Evolutionary conservation across 495 filamentous ascomycete species (phyloP), one percentile per base, ranked within the genome.

Genomic region (Tuber umbilicatum): DNA sequence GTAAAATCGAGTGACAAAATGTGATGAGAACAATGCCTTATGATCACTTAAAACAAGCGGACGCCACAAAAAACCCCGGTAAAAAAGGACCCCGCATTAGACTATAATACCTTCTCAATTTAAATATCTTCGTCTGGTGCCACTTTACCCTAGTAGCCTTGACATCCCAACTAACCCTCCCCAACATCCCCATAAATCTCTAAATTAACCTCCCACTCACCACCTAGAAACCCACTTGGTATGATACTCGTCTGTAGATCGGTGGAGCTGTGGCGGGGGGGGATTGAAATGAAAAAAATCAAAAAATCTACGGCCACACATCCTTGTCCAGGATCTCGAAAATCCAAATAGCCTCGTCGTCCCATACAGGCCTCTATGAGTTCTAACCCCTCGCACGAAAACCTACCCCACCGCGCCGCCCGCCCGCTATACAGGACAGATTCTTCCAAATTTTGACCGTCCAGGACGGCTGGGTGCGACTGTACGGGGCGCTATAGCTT

Each of bases 51-150:
- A n/a, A 23, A 19, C 7, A 27, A 19, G 12, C 17, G 42, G 23
- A 55, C 23, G 3, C 23, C 14, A 27, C 50, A 10, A 23, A 6
- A 55, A 10, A 16, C 55, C 10, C 55, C 27, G 12, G n/a, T 4
- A 4, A 14, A 31, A 14, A 43, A 31, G n/a, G n/a, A 4, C 16
- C 17, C 27, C 12, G 5, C 1, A 64, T 27, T 6, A 35, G 27
- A 3, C 43, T n/a, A 73, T 19, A 4, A 73, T 19, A 4, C 35
- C 68, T 21, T 55, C 69, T 42, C 41, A 73, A 42, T 31, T 70
- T 50, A 31, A 68, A 75, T 35, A 75, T 70, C 42, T 73, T 75
- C n/a, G 74, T 64, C 71, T 73, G 43, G 41, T 55, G 64, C 42
- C 70, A 70, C 31, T 70, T 73, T 14, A 75, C 70, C 35, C 74